Evolutionary conservation across 208 protist genomes (phyloP).

Genomic region (Acanthamoeba royreba): DNA sequence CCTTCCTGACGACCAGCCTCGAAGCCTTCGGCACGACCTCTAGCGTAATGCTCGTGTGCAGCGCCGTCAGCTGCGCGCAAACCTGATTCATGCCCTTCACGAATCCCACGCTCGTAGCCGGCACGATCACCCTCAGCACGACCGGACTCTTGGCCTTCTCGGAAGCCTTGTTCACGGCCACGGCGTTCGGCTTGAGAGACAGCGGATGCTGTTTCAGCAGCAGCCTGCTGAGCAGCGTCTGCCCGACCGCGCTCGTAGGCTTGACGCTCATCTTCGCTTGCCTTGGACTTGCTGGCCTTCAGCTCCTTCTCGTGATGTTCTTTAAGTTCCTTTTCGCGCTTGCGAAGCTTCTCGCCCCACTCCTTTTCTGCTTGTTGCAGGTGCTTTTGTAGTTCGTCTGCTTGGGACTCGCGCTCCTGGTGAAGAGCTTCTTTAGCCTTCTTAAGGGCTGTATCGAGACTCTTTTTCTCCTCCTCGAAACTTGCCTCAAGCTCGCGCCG

Average conservation of each 20-base stretch:
- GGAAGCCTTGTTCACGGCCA: not conserved
- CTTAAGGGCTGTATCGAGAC: not conserved
- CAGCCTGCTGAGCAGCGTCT: not conserved
- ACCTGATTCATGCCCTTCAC: not conserved
- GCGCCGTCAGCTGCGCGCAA: not conserved
- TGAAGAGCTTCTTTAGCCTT: constrained; percentile 17
- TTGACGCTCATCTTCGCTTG: not conserved
- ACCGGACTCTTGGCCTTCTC: not conserved
- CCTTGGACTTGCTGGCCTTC: not conserved
- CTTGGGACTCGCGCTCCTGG: not conserved
- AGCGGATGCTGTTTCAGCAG: not conserved
- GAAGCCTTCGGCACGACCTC: not conserved
- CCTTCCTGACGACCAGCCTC: not conserved
- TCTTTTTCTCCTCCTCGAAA: not conserved
- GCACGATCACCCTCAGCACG: not conserved
- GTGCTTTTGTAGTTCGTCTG: not conserved
- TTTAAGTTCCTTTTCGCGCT: not conserved
- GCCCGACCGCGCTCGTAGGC: not conserved
- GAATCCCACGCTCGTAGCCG: not conserved
- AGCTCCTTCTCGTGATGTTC: not conserved
- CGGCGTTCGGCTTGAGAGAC: not conserved
- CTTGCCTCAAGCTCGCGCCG: not conserved
- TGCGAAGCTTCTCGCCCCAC: not conserved
- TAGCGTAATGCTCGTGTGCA: not conserved
- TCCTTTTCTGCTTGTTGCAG: not conserved